phyloP scores from a whole-genome alignment of 2,329 filamentous ascomycete species.

The Reticulascus tulasneorum region DNA sequence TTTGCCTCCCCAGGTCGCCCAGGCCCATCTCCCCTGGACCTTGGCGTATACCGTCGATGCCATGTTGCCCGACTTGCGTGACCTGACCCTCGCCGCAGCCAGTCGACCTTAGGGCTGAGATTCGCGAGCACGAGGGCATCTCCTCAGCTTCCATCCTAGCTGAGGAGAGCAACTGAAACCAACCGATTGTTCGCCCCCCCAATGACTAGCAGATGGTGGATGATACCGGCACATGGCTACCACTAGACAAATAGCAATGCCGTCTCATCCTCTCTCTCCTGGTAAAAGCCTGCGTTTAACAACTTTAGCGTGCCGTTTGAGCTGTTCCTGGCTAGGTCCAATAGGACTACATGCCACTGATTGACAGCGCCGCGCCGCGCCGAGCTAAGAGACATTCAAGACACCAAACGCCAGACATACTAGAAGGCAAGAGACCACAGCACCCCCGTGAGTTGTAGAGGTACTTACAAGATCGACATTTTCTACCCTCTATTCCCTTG shows the following conservation, averaged over 20 bases:
- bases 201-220: neutral
- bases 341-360: too few relatives aligned
- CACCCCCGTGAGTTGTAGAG: too few relatives aligned
- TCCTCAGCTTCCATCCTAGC: constrained; percentile 3
- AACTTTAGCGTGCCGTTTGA: constrained; percentile 1
- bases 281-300: neutral
- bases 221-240: neutral
- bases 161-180: constrained; percentile 2
- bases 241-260: constrained; percentile 2
- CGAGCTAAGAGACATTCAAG: too few relatives aligned
- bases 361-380: too few relatives aligned
- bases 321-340: too few relatives aligned
- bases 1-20: neutral
- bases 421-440: too few relatives aligned
- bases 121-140: constrained; percentile 4
- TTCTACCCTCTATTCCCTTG: too few relatives aligned
- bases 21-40: too few relatives aligned
- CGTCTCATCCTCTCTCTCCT: neutral
- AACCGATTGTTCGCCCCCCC: constrained; percentile 1
- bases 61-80: too few relatives aligned
- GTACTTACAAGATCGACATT: too few relatives aligned
- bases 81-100: neutral
- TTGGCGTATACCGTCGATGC: too few relatives aligned
- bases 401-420: too few relatives aligned
- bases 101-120: constrained; percentile 11